Conservation (phyloP, 2,329 filamentous ascomycete genomes). For the Metarhizium anisopliae region DNA sequence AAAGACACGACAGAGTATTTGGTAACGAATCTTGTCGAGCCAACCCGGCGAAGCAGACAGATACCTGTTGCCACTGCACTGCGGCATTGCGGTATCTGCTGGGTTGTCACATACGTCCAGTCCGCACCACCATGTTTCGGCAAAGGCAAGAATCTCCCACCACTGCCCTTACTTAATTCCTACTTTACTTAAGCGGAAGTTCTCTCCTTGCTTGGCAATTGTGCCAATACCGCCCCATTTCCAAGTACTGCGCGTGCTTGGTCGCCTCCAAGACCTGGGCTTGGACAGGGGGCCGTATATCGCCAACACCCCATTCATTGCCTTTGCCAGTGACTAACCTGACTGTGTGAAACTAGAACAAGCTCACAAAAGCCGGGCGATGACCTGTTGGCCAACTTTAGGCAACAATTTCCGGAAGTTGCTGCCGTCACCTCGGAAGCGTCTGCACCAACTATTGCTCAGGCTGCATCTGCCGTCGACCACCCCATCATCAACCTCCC, state of each 20-base stretch:
- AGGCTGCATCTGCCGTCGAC: conserved; percentile 21
- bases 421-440: conserved; percentile 41
- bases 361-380: conserved; percentile 76
- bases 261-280: background rate
- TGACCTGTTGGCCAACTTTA: conserved; percentile 74
- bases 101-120: background rate
- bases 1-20: background rate
- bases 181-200: background rate
- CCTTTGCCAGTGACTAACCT: background rate
- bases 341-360: conserved; percentile 37
- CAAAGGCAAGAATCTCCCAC: conserved; percentile 7
- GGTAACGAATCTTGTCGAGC: background rate
- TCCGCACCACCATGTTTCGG: conserved; percentile 10
- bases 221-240: background rate
- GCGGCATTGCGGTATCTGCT: background rate
- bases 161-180: background rate
- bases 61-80: background rate
- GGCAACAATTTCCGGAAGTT: conserved; percentile 72
- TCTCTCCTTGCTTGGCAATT: no score
- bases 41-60: background rate
- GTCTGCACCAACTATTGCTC: conserved; percentile 29
- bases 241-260: background rate
- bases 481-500: conserved; percentile 14
- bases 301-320: background rate
- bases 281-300: background rate